Evolutionary conservation across 768 basidiomycete genomes (phyloP), one percentile per base, ranked within the genome.

Genomic region (Auriscalpium orientale): DNA sequence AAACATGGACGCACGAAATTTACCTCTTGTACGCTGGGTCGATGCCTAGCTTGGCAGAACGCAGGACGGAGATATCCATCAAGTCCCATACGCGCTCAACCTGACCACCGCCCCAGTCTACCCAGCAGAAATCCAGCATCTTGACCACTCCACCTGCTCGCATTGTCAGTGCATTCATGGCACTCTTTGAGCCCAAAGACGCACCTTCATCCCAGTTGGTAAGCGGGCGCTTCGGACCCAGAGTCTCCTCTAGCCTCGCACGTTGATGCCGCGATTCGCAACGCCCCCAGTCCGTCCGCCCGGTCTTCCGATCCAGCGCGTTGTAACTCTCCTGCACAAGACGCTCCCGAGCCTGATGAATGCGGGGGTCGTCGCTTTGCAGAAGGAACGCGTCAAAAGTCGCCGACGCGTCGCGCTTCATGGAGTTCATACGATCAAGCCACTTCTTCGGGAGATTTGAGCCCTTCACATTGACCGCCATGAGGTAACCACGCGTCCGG

Each of bases 1-100:
- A 37, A 20, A n/a, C 2, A 54, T 35, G 15, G n/a, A 20, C 36
- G 35, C n/a, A 20, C 3, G 46, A 36, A 50, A 51, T 85, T 67
- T 67, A 95, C 85, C 91, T 93, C 67, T 95, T 94, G 70, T 85
- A 95, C 0, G 81, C 85, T 0, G 93, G 85, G 65, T 97, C 95
- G 20, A 91, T 76, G 2, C 89, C 91, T 40, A 82, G 79, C 58
- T 79, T 80, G 0, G 93, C 89, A 40, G 88, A 84, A 35, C 93
- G 87, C 49, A 98, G 77, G 33, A 87, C 76, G 66, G 79, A 88
- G 61, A 97, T 95, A 64, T 98, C 95, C 85, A 95, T 87, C 61
- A 98, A 70, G 68, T 98, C 95, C 85, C 91, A 89, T 4, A 98
- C 95, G 35, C 95, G 84, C 66, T 97, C 92, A 18, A 97, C 94